Evolutionary conservation across 2,329 filamentous ascomycete species (phyloP).

Genomic region (Colletotrichum plurivorum): DNA sequence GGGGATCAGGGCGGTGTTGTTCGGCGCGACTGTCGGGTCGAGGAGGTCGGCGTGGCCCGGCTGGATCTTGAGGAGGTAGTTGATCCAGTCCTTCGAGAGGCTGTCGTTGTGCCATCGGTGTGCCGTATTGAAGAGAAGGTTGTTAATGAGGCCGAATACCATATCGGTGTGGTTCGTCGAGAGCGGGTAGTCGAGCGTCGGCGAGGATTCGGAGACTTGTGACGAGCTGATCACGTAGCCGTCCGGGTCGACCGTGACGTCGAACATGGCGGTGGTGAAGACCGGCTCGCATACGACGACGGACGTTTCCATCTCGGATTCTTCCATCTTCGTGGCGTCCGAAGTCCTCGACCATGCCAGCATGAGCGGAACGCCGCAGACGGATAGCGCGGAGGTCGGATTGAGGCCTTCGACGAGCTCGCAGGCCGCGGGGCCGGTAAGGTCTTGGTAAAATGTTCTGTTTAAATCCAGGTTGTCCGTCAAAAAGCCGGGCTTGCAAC

Average conservation of each 20-base stretch:
- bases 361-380: slow-evolving; percentile 40
- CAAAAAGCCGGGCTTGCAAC: too few relatives aligned
- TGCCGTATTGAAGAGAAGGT: too few relatives aligned
- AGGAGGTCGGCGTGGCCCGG: slow-evolving; percentile 51
- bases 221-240: slow-evolving; percentile 46
- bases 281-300: slow-evolving; percentile 46
- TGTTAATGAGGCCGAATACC: slow-evolving; percentile 35
- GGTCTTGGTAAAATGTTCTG: too few relatives aligned
- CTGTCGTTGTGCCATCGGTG: slow-evolving; percentile 68
- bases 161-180: slow-evolving; percentile 37
- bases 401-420: too few relatives aligned
- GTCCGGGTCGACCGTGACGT: slow-evolving; percentile 46
- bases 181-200: slow-evolving; percentile 39
- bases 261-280: slow-evolving; percentile 52
- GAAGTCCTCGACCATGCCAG: slow-evolving; percentile 45
- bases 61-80: slow-evolving; percentile 57
- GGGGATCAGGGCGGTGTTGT: slow-evolving; percentile 40
- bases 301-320: slow-evolving; percentile 38
- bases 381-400: not conserved
- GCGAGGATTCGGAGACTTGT: slow-evolving; percentile 20
- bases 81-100: slow-evolving; percentile 59
- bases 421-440: too few relatives aligned
- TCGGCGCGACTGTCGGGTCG: slow-evolving; percentile 46
- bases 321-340: slow-evolving; percentile 24
- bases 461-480: too few relatives aligned